phyloP scores from a whole-genome alignment of 129 eudicot species.

The Erigeron canadensis region DNA sequence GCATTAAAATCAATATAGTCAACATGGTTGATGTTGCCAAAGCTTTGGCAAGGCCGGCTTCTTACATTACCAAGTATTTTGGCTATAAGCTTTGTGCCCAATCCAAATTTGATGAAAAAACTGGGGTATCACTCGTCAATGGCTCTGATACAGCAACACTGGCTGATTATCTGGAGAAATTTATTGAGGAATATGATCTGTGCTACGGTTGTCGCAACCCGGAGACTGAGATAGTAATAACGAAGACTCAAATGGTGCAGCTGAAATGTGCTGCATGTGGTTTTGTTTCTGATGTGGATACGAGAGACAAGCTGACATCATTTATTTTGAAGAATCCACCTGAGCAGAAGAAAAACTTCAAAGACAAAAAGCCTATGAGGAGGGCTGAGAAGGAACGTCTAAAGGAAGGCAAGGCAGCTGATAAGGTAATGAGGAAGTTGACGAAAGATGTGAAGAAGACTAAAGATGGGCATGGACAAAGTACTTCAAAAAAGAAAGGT shows the following conservation, averaged over 20 bases:
- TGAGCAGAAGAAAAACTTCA: slow-evolving; percentile 58
- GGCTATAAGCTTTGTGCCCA: slow-evolving; percentile 85
- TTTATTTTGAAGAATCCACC: slow-evolving; percentile 80
- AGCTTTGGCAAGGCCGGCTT: slow-evolving; percentile 84
- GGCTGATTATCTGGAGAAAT: slow-evolving; percentile 71
- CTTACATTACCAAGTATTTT: slow-evolving; percentile 74
- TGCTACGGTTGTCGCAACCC: slow-evolving; percentile 79
- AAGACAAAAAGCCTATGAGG: slow-evolving; percentile 74
- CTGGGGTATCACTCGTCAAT: slow-evolving; percentile 68
- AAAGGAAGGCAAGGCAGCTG: slow-evolving; percentile 82
- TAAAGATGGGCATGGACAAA: slow-evolving; percentile 31
- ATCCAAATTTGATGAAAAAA: slow-evolving; percentile 75
- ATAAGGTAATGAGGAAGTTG: slow-evolving; percentile 65
- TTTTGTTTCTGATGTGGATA: slow-evolving; percentile 70
- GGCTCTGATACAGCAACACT: slow-evolving; percentile 77
- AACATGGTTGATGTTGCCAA: slow-evolving; percentile 88
- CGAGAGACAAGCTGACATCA: slow-evolving; percentile 79
- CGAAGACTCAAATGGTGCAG: slow-evolving; percentile 74
- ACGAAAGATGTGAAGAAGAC: slow-evolving; percentile 66
- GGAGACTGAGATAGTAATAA: slow-evolving; percentile 61
- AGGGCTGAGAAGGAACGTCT: slow-evolving; percentile 75
- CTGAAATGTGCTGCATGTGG: slow-evolving; percentile 87
- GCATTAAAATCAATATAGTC: slow-evolving; percentile 76
- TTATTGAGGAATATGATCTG: slow-evolving; percentile 70
- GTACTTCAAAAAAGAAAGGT: slow-evolving; percentile 52